Percentiles rank a stretch among this genome's conserved stretches.
Evolutionary conservation across 163 green algal genomes (phyloP).

Genomic region (Picocystis sp.): DNA sequence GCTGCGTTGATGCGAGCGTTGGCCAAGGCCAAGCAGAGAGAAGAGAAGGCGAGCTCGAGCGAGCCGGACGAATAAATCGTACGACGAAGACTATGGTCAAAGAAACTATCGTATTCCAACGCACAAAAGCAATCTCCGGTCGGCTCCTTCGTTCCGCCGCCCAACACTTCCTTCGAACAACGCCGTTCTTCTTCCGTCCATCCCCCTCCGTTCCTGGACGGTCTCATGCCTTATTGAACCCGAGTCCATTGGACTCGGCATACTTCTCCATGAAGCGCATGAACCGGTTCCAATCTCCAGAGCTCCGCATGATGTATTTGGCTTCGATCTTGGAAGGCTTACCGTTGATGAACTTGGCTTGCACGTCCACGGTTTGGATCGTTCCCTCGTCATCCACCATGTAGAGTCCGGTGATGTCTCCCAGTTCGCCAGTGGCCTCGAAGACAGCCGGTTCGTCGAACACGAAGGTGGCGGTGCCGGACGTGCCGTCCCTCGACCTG

Average conservation of each 20-base stretch:
- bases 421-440: slow-evolving; percentile 60
- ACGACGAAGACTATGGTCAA: too few relatives aligned
- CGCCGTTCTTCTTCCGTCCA: too few relatives aligned
- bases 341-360: slow-evolving; percentile 90
- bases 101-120: too few relatives aligned
- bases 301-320: slow-evolving; percentile 52
- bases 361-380: slow-evolving; percentile 71
- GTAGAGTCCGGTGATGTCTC: slow-evolving; percentile 95
- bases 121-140: too few relatives aligned
- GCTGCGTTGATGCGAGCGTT: slow-evolving; percentile 61
- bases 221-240: slow-evolving; percentile 46
- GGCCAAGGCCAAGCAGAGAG: slow-evolving; percentile 18
- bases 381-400: slow-evolving; percentile 84
- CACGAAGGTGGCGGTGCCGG: slow-evolving; percentile 69
- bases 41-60: too few relatives aligned
- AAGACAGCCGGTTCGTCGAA: slow-evolving; percentile 84
- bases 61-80: too few relatives aligned
- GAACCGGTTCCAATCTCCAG: slow-evolving; percentile 50
- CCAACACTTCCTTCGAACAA: too few relatives aligned
- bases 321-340: slow-evolving; percentile 56
- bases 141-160: too few relatives aligned
- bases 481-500: slow-evolving; percentile 59
- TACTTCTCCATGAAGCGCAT: slow-evolving; percentile 96
- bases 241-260: slow-evolving; percentile 64
- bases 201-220: too few relatives aligned